These are phyloP conservation scores for Phialemoniopsis sp. DNA, from an alignment of 2,329 filamentous ascomycete genomes.

Conservation along the genomic window DNA sequence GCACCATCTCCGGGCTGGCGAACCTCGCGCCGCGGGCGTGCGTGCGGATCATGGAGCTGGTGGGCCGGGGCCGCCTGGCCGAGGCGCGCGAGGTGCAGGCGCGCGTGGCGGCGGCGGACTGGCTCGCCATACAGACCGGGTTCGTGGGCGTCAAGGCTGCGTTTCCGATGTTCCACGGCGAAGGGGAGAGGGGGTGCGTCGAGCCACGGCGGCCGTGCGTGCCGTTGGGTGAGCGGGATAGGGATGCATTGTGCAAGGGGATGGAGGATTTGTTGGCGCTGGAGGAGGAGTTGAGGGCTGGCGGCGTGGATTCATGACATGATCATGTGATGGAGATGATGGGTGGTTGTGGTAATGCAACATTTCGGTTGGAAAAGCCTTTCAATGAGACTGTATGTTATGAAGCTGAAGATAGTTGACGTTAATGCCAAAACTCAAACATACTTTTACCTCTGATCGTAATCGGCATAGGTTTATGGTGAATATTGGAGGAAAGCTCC, in stretches of 20 bases:
- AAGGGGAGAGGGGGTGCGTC: slow-evolving; percentile 22
- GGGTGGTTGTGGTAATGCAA: too few relatives aligned
- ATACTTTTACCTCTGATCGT: too few relatives aligned
- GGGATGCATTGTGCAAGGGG: slow-evolving; percentile 25
- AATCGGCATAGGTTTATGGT: too few relatives aligned
- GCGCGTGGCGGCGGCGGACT: slow-evolving; percentile 37
- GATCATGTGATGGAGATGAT: too few relatives aligned
- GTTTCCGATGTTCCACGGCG: slow-evolving; percentile 32
- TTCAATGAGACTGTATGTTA: too few relatives aligned
- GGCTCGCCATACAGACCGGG: slow-evolving; percentile 42
- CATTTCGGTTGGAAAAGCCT: too few relatives aligned
- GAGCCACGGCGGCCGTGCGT: slow-evolving; percentile 33
- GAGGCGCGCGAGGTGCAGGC: slow-evolving; percentile 58
- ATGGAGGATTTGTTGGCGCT: slow-evolving; percentile 27
- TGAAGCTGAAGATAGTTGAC: too few relatives aligned
- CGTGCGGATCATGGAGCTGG: slow-evolving; percentile 56
- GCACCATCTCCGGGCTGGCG: slow-evolving; percentile 67
- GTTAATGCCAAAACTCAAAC: too few relatives aligned
- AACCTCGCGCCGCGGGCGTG: slow-evolving; percentile 64
- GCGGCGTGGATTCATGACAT: too few relatives aligned
- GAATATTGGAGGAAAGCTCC: too few relatives aligned
- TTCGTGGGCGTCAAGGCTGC: slow-evolving; percentile 45
- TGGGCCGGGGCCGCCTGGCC: slow-evolving; percentile 48
- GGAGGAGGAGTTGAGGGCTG: slow-evolving; percentile 23
- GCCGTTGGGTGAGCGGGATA: slow-evolving; percentile 16